Evolutionary conservation across 2,329 filamentous ascomycete genomes (phyloP), one percentile per base, ranked within the genome.

Genomic region (Tricladium varicosporioides): DNA sequence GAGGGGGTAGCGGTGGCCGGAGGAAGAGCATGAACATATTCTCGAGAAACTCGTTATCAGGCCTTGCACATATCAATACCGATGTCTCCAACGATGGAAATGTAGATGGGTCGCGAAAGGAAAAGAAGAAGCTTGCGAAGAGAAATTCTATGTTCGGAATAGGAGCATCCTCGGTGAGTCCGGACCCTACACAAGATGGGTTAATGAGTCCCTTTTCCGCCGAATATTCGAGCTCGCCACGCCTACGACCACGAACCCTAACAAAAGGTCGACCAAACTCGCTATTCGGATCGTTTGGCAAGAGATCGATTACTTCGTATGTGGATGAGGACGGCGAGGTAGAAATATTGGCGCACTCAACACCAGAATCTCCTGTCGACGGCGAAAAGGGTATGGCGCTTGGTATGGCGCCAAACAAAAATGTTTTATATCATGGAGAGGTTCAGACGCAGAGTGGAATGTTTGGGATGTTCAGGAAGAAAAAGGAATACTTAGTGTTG

Each of bases 401-500:
- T 22, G 54, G 57, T n/a, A 51, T 49, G 5, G 54, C 56, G 11
- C 53, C 51, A n/a, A 61, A 60, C 27, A 63, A 65, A 57, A 73
- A 76, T 31, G 83, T 89, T 16, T 71, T 88, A 40, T 80, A 86
- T 60, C 82, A 88, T 73, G 87, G 86, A 40, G 86, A 88, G 67
- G 83, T 89, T 14, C 86, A 89, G 71, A 88, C 84, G 11, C 84
- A 83, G 49, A 85, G 82, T 55, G 82, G 83, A 58, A 27, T 27
- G 22, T 27, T 27, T 27, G 22, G 22, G 22, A 83, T 89, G 78
- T 87, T 89, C 72, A 78, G 86, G 69, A 88, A 88, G 73, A 88
- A 86, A 74, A 86, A 81, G 71, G 86, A 89, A 69, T 90, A 87
- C 65, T 74, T 90, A 54, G 87, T 89, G 13, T 74, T 90, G 62